phyloP scores from a whole-genome alignment of 2,329 filamentous ascomycete species.

The Drechslerella coelobrocha region DNA sequence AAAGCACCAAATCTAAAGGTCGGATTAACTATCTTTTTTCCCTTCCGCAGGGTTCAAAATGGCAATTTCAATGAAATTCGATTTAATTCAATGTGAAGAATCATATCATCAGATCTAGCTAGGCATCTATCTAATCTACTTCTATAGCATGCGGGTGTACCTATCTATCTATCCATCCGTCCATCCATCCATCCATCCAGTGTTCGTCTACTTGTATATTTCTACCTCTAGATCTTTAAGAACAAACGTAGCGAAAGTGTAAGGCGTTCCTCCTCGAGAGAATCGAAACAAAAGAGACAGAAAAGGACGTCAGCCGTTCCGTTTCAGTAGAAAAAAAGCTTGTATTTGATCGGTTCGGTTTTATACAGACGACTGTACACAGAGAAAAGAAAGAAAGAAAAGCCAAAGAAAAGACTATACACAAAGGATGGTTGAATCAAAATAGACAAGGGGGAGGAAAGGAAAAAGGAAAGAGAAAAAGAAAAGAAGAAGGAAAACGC shows the following conservation, averaged over 20 bases:
- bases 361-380: conserved; percentile 42
- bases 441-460: conserved; percentile 16
- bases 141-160: too few relatives aligned
- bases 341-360: conserved; percentile 10
- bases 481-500: conserved; percentile 34
- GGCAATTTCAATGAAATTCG: too few relatives aligned
- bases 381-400: conserved; percentile 12
- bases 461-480: conserved; percentile 10
- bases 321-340: conserved; percentile 5
- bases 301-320: conserved; percentile 10
- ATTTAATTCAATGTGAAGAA: too few relatives aligned
- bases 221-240: too few relatives aligned
- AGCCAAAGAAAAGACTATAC: conserved; percentile 6
- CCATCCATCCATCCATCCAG: too few relatives aligned
- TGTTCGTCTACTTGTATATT: too few relatives aligned
- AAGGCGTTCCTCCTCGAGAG: not conserved
- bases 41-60: too few relatives aligned
- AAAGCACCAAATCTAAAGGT: too few relatives aligned
- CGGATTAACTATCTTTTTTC: too few relatives aligned
- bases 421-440: conserved; percentile 8
- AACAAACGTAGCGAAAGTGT: not conserved
- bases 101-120: too few relatives aligned
- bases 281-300: not conserved
- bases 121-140: too few relatives aligned
- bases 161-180: too few relatives aligned